Conservation (phyloP, 176 grass and related monocot species). For the Bothriochloa decipiens region DNA sequence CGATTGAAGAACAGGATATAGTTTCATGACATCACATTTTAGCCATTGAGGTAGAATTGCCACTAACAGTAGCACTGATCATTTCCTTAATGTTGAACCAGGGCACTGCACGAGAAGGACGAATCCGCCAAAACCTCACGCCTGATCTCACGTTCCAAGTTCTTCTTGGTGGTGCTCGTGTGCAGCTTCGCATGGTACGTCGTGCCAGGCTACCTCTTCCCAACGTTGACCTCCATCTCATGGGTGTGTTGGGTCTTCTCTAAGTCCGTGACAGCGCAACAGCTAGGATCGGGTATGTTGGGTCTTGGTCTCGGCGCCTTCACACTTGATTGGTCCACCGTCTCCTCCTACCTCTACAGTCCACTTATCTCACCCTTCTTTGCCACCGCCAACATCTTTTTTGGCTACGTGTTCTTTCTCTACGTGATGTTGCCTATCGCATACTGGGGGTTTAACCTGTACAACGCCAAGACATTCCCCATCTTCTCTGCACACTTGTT, state of each 20-base stretch:
- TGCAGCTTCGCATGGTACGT: constrained; percentile 77
- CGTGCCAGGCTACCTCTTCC: constrained; percentile 73
- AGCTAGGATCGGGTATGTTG: constrained; percentile 69
- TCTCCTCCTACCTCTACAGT: constrained; percentile 75
- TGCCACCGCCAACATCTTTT: constrained; percentile 68
- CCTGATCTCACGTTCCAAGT: constrained; percentile 67
- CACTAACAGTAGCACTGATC: too few relatives aligned
- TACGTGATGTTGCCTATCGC: constrained; percentile 56
- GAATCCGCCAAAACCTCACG: constrained; percentile 25
- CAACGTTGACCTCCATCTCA: constrained; percentile 60
- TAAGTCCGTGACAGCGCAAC: constrained; percentile 75
- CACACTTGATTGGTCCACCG: constrained; percentile 72
- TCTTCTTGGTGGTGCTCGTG: constrained; percentile 70
- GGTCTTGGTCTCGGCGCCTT: constrained; percentile 73
- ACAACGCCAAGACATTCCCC: constrained; percentile 71
- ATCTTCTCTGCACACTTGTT: constrained; percentile 75
- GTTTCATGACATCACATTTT: too few relatives aligned
- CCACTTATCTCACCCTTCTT: constrained; percentile 83
- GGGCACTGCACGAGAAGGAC: constrained; percentile 87
- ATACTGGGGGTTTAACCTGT: constrained; percentile 69
- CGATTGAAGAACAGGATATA: too few relatives aligned
- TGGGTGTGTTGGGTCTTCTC: constrained; percentile 91
- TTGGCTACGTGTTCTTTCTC: constrained; percentile 53
- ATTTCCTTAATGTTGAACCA: constrained; percentile 25
- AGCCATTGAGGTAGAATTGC: too few relatives aligned